Base-by-base conservation (phyloP, 1,284 basidiomycete species). In the Ustilago esculenta region DNA sequence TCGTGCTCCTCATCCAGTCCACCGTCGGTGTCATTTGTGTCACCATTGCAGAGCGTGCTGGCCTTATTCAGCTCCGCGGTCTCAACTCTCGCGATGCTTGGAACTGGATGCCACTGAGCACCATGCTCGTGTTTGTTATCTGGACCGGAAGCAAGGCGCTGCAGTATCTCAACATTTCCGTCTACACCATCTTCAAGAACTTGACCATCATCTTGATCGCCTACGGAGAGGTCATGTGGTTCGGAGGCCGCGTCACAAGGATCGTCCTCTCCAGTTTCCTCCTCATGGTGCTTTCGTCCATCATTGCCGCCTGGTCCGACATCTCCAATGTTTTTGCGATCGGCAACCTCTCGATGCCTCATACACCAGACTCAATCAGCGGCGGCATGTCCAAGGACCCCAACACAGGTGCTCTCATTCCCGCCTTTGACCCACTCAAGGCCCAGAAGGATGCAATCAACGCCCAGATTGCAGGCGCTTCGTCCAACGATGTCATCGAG, bases 61-160 rank as follows among this genome's bases (percentile, higher is more conserved):
- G 92, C n/a, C 70, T 95, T 50, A 95, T 98, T 73, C 89, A 89
- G 24, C 93, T 98, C 84, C 88, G 94, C 55, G 86, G 89, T 67
- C 93, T 94, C 80, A 90, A 94, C 83, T 83, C 84, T 74, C 86
- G 89, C 73, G 94, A 98, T 79, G 93, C 92, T 20, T 93, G 90
- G 82, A 85, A 86, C 47, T 99, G 96, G 96, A 92, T 92, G 82
- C 94, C 94, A 8, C 91, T 99, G 79, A 95, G 92, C 71, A 89
- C 90, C 72, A 85, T 95, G 71, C 89, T 98, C 36, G 95, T 97
- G 53, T 87, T 87, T 52, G 95, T 98, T 46, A 98, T 99, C 82
- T 99, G 97, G 83, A 98, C 96, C 0, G 96, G 96, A 8, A 95
- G 92, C 40, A 98, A 98, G 84, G 94, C 92, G 79, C 85, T 98